Percentiles rank a stretch among this genome's conserved stretches.
Evolutionary conservation across 2,329 filamentous ascomycete genomes (phyloP).

Genomic region (Diatrype stigma): DNA sequence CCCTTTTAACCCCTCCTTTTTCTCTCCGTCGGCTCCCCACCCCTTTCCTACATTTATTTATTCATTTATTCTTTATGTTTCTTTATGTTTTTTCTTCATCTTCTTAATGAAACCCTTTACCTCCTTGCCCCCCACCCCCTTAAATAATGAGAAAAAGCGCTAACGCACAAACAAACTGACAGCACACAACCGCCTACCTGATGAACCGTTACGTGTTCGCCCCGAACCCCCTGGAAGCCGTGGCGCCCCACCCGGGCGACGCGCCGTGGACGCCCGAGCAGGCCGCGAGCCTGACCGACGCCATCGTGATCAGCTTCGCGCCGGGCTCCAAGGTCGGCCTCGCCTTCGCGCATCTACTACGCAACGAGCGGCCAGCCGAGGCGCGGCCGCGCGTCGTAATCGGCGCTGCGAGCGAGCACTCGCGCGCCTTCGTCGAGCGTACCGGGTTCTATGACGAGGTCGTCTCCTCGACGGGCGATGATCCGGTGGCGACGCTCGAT

Average conservation of each 20-base stretch:
- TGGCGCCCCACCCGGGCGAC: conserved; percentile 13
- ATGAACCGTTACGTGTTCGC: conserved; percentile 30
- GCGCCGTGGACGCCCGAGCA: conserved; percentile 24
- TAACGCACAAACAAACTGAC: not conserved
- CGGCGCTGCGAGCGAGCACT: conserved; percentile 21
- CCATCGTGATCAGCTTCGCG: conserved; percentile 29
- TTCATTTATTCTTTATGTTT: too few species aligned
- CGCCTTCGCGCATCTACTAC: conserved; percentile 16
- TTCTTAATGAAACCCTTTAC: too few species aligned
- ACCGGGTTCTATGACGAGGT: conserved; percentile 20
- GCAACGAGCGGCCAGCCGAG: not conserved
- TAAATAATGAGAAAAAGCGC: not conserved
- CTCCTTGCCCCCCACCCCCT: not conserved
- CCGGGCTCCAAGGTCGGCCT: conserved; percentile 25
- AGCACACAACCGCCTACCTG: conserved; percentile 26
- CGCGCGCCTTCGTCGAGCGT: conserved; percentile 18
- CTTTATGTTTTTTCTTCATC: too few species aligned
- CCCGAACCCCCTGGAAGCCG: conserved; percentile 12
- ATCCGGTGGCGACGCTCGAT: conserved; percentile 9
- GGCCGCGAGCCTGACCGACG: conserved; percentile 26
- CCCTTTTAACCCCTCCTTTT: too few species aligned
- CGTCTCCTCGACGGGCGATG: conserved; percentile 14
- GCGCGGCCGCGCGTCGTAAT: conserved; percentile 15
- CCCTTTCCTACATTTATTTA: too few species aligned
- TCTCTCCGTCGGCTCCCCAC: too few species aligned